These are phyloP conservation scores for Yamadazyma atlantica DNA, from an alignment of 1,139 yeast species.

Conservation along the genomic window DNA sequence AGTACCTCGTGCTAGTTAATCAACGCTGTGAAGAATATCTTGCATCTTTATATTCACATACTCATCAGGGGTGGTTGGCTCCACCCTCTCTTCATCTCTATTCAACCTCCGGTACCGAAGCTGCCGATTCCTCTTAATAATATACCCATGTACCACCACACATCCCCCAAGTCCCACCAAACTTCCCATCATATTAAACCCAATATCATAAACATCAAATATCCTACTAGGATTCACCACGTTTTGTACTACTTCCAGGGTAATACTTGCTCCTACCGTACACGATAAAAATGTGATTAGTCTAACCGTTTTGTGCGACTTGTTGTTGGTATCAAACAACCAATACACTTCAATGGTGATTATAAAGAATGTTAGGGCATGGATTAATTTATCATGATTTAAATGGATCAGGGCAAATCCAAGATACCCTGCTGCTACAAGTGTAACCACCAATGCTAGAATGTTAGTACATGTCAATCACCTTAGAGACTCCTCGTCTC, in stretches of 20 bases:
- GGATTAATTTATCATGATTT: conserved; percentile 54
- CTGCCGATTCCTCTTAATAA: conserved; percentile 1
- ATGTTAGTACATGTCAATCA: neutral
- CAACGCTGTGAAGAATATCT: conserved; percentile 15
- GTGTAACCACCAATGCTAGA: conserved; percentile 28
- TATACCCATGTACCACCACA: conserved; percentile 11
- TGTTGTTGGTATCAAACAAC: conserved; percentile 43
- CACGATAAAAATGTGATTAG: conserved; percentile 45
- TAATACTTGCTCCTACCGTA: conserved; percentile 45
- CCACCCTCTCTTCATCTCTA: conserved; percentile 2
- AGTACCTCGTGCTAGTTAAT: too few species aligned
- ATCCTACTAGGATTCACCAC: conserved; percentile 44
- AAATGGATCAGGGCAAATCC: conserved; percentile 54
- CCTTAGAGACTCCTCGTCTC: too few species aligned
- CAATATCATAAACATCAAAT: conserved; percentile 51
- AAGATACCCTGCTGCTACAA: conserved; percentile 37
- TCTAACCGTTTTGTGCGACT: conserved; percentile 36
- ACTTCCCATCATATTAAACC: conserved; percentile 41
- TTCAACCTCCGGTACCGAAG: conserved; percentile 2
- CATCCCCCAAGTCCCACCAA: conserved; percentile 23
- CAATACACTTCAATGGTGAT: conserved; percentile 57
- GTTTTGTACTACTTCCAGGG: conserved; percentile 53
- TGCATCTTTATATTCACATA: conserved; percentile 12
- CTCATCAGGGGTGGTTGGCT: conserved; percentile 2
- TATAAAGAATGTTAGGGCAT: conserved; percentile 48